These are phyloP conservation scores for Myriosclerotinia curreyana DNA, from an alignment of 2,329 filamentous ascomycete genomes.

Conservation along the genomic window DNA sequence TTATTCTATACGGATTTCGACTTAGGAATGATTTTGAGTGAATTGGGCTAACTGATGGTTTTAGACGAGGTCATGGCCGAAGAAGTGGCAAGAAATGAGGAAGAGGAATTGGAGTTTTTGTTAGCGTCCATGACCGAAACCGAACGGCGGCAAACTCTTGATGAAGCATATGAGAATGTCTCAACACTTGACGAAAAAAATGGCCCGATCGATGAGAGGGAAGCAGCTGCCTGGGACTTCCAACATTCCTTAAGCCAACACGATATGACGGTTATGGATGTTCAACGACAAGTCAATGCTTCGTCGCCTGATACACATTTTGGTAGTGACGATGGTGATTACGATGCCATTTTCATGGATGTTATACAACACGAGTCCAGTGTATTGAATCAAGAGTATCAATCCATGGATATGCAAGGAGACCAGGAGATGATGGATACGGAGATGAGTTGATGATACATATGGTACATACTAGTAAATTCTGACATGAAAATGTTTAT, in stretches of 20 bases:
- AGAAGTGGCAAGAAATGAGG: slow-evolving; percentile 49
- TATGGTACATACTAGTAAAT: slow-evolving; percentile 2
- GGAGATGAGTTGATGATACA: slow-evolving; percentile 17
- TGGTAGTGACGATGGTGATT: slow-evolving; percentile 55
- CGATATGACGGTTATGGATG: slow-evolving; percentile 14
- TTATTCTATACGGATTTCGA: neutral
- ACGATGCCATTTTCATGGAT: slow-evolving; percentile 64
- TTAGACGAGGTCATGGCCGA: slow-evolving; percentile 48
- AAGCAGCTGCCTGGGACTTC: slow-evolving; percentile 9
- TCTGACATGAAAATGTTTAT: slow-evolving; percentile 6
- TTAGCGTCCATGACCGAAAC: slow-evolving; percentile 47
- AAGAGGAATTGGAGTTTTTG: slow-evolving; percentile 57
- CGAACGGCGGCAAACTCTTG: slow-evolving; percentile 11
- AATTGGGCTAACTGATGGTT: slow-evolving; percentile 9
- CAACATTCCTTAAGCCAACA: slow-evolving; percentile 7
- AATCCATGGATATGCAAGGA: slow-evolving; percentile 8
- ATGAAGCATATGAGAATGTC: slow-evolving; percentile 14
- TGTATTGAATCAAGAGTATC: slow-evolving; percentile 19
- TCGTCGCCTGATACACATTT: slow-evolving; percentile 29
- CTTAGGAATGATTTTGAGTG: neutral
- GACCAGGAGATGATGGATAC: slow-evolving; percentile 27
- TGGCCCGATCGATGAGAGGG: slow-evolving; percentile 6
- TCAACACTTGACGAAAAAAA: slow-evolving; percentile 22
- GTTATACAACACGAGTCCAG: slow-evolving; percentile 50
- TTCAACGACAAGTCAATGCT: slow-evolving; percentile 13